Evolutionary conservation across 148 eudicot species (phyloP).

Genomic region (Silene uniflora): DNA sequence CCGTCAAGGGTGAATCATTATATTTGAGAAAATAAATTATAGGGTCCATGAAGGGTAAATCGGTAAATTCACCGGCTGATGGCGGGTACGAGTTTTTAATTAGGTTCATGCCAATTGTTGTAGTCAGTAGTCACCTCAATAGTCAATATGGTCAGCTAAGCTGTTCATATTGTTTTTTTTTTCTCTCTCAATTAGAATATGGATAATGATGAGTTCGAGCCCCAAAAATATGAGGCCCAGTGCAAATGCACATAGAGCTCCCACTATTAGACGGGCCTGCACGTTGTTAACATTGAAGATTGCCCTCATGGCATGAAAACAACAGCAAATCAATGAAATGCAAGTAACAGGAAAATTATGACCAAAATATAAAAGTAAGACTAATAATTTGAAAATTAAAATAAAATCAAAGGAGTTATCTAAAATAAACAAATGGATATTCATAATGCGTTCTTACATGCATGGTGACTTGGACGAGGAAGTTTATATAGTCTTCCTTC

Average conservation of each 20-base stretch:
- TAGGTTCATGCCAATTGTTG: constrained; percentile 13
- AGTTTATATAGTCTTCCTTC: too few relatives aligned
- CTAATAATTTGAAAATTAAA: too few relatives aligned
- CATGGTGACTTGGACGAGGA: too few relatives aligned
- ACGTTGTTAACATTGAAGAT: background rate
- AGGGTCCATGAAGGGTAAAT: background rate
- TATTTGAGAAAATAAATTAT: background rate
- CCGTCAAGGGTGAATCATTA: constrained; percentile 2
- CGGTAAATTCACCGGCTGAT: background rate
- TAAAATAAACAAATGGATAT: too few relatives aligned
- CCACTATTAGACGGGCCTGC: too few relatives aligned
- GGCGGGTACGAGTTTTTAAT: constrained; percentile 15
- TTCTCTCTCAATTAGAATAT: too few relatives aligned
- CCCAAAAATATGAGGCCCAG: too few relatives aligned
- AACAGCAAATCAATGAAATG: background rate
- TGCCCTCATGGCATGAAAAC: background rate
- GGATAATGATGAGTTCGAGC: too few relatives aligned
- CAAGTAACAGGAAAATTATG: background rate
- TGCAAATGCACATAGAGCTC: too few relatives aligned
- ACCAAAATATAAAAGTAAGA: background rate
- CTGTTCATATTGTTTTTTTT: constrained; percentile 12
- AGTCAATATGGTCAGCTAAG: constrained; percentile 18
- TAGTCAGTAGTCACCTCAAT: too few relatives aligned
- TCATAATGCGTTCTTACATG: too few relatives aligned
- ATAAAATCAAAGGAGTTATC: too few relatives aligned